Evolutionary conservation across 2,329 filamentous ascomycete species (phyloP).

Genomic region (Colletotrichum zoysiae): DNA sequence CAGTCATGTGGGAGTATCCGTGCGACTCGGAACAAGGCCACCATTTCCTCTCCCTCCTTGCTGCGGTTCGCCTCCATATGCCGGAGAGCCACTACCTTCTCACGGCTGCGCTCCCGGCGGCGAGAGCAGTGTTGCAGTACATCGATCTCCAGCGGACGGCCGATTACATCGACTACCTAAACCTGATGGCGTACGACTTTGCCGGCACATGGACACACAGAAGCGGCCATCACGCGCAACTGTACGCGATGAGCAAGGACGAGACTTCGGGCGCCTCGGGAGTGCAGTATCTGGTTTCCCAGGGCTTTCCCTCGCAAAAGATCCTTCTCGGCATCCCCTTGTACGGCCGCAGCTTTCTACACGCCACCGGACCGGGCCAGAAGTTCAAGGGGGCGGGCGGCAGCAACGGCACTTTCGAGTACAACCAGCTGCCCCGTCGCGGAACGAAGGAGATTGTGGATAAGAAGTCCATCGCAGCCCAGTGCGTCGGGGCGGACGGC

Average conservation of each 20-base stretch:
- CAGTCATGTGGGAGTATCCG: constrained; percentile 87
- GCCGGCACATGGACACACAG: constrained; percentile 76
- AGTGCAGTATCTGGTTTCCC: constrained; percentile 73
- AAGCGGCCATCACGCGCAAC: constrained; percentile 81
- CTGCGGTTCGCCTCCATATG: constrained; percentile 74
- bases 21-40: constrained; percentile 73
- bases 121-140: constrained; percentile 73
- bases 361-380: constrained; percentile 74
- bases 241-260: constrained; percentile 72
- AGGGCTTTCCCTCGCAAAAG: constrained; percentile 77
- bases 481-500: constrained; percentile 78
- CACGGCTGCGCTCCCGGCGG: constrained; percentile 79
- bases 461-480: constrained; percentile 75
- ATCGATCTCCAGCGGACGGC: constrained; percentile 75
- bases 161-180: constrained; percentile 79
- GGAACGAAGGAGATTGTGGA: constrained; percentile 77
- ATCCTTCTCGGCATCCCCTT: constrained; percentile 81
- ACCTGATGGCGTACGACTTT: constrained; percentile 86
- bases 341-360: constrained; percentile 81
- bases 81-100: constrained; percentile 77
- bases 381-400: constrained; percentile 67
- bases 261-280: constrained; percentile 75
- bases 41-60: constrained; percentile 78
- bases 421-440: constrained; percentile 73
- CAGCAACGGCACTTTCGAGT: constrained; percentile 80